A percentile compares a stretch with the other conserved stretches of the same genome.
Evolutionary conservation across 169 alveolate species (phyloP).

Genomic region (Cryptosporidium sp.): DNA sequence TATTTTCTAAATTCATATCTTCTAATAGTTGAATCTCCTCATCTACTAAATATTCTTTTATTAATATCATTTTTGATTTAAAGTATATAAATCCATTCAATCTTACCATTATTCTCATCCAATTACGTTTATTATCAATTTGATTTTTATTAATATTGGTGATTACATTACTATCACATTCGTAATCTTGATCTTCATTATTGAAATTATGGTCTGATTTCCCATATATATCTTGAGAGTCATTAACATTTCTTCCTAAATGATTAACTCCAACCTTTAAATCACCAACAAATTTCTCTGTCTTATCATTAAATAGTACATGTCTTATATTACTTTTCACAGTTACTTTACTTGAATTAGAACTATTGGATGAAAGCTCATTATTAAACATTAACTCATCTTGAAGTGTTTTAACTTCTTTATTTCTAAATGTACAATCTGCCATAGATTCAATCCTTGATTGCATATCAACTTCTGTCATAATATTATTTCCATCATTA

Average conservation of each 20-base stretch:
- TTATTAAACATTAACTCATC: constrained; percentile 40
- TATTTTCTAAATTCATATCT: not conserved
- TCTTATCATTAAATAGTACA: constrained; percentile 53
- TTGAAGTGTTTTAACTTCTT: constrained; percentile 52
- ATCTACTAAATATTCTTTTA: constrained; percentile 19
- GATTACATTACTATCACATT: not conserved
- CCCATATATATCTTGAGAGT: not conserved
- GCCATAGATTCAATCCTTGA: constrained; percentile 38
- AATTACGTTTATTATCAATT: not conserved
- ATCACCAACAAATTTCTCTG: constrained; percentile 44
- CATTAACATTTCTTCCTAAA: not conserved
- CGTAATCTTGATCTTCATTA: not conserved
- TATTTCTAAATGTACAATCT: constrained; percentile 17
- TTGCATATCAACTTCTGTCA: constrained; percentile 62
- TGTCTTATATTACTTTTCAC: constrained; percentile 33
- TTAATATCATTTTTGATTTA: constrained; percentile 36
- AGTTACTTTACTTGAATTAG: not conserved
- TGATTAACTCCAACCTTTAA: constrained; percentile 2
- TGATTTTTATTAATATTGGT: not conserved
- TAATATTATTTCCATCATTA: constrained; percentile 36
- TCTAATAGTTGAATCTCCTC: constrained; percentile 25
- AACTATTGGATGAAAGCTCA: constrained; percentile 7
- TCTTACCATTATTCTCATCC: constrained; percentile 20
- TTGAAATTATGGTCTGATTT: not conserved
- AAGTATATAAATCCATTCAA: constrained; percentile 26